Evolutionary conservation across 345 rosid species (phyloP), one percentile per base, ranked within the genome.

Genomic region (Limnanthes douglasii): DNA sequence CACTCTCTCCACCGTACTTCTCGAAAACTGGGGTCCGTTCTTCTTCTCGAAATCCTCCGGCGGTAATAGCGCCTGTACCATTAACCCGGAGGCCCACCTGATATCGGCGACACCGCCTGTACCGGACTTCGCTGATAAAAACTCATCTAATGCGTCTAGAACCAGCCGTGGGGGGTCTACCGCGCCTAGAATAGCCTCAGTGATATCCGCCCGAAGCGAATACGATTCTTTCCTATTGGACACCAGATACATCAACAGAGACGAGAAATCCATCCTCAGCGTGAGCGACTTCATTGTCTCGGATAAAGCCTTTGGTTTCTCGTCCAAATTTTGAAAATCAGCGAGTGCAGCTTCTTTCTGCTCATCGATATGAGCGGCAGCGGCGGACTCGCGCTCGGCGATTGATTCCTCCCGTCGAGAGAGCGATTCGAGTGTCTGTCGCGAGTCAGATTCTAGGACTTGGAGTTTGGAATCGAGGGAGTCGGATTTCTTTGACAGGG

Each of bases 71-170:
- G 63, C 77, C 37, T 69, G 77, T 33, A 73, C 66, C 50, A 69
- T 29, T 48, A 64, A 34, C 25, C 66, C 73, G 6, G 73, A 64
- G 0, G 73, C 77, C 82, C 81, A 73, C 45, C 81, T 51, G 61
- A 65, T 73, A 32, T 69, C 82, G 10, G 70, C 58, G 16, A 64
- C 56, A 26, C 82, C 71, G 13, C 54, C 52, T 29, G 43, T 60
- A 37, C 37, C 54, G 8, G 33, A 33, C 42, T 69, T 69, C 29
- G 38, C 50, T 16, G 43, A 47, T 22, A 66, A 45, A 16, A 60
- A 69, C 47, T 73, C 73, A 23, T 73, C 77, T 46, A 73, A 59
- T 1, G 77, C 71, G 15, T 73, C 73, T 21, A 66, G 44, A 18
- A 66, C 60, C 46, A 73, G 34, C 47, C 50, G 30, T 31, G 66